A percentile compares a stretch with the other conserved stretches of the same genome.
Conservation (phyloP, 768 basidiomycete species). For the Mycena chlorophos region DNA sequence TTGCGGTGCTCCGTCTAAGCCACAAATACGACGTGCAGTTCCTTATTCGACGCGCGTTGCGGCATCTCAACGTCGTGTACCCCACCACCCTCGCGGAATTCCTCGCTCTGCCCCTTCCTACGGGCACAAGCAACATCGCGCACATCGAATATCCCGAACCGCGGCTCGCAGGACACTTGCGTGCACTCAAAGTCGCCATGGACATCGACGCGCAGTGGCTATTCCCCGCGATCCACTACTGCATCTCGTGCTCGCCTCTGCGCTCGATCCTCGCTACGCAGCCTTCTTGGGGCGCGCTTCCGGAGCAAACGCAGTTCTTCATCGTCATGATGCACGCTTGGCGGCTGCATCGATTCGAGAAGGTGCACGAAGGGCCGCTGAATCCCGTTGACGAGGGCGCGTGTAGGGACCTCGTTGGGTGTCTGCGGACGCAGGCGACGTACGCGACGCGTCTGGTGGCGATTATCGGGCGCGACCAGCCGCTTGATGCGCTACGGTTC, state of each 20-base stretch:
- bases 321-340: neutral
- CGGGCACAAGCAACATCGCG: too few species aligned
- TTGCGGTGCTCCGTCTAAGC: neutral
- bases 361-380: neutral
- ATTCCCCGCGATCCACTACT: neutral
- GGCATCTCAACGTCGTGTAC: neutral
- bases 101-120: neutral
- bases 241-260: neutral
- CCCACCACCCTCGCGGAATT: conserved; percentile 2
- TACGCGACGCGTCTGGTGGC: neutral
- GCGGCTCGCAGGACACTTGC: neutral
- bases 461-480: conserved; percentile 1
- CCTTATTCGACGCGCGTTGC: neutral
- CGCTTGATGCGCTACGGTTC: neutral
- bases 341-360: conserved; percentile 1
- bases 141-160: conserved; percentile 1
- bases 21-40: neutral
- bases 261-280: neutral
- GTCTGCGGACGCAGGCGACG: neutral
- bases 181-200: neutral
- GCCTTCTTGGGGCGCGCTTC: neutral
- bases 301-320: neutral
- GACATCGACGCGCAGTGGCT: conserved; percentile 5
- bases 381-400: neutral
- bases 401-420: neutral